phyloP scores from a whole-genome alignment of 2,329 filamentous ascomycete genomes.

The Colletotrichum kahawae region DNA sequence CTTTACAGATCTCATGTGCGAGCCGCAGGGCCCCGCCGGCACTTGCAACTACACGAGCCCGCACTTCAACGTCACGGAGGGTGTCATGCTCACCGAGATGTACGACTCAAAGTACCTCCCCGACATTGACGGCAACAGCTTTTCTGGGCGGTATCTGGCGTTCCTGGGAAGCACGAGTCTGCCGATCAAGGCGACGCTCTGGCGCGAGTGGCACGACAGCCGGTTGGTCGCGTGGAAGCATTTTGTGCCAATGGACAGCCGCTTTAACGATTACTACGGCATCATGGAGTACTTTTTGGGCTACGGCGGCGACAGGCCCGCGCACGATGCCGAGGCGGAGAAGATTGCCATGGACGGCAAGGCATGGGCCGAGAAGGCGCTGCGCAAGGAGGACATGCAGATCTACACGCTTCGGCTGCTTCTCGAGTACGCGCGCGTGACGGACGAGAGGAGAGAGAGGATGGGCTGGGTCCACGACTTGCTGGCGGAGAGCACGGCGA shows the following conservation, averaged over 20 bases:
- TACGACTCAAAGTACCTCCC: constrained; percentile 72
- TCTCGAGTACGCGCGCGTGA: constrained; percentile 65
- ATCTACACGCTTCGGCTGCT: constrained; percentile 71
- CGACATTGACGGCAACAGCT: constrained; percentile 79
- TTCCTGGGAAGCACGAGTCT: constrained; percentile 74
- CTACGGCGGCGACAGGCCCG: constrained; percentile 46
- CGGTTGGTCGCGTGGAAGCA: constrained; percentile 79
- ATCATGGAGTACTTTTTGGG: constrained; percentile 79
- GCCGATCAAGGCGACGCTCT: constrained; percentile 80
- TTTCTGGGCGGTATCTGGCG: constrained; percentile 70
- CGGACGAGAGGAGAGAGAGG: constrained; percentile 53
- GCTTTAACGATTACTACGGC: constrained; percentile 73
- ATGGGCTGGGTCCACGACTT: constrained; percentile 63
- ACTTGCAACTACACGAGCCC: constrained; percentile 54
- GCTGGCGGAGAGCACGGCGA: constrained; percentile 20
- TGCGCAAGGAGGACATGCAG: constrained; percentile 76
- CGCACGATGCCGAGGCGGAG: constrained; percentile 63
- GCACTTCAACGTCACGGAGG: constrained; percentile 45
- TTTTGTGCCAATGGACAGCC: constrained; percentile 80
- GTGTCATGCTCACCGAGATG: constrained; percentile 54
- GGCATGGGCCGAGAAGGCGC: constrained; percentile 70
- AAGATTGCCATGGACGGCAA: constrained; percentile 70
- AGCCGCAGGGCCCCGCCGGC: constrained; percentile 38
- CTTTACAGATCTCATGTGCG: constrained; percentile 61
- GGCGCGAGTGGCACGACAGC: constrained; percentile 81